phyloP scores from a whole-genome alignment of 2,329 filamentous ascomycete genomes.

The Niveomyces coronatus region DNA sequence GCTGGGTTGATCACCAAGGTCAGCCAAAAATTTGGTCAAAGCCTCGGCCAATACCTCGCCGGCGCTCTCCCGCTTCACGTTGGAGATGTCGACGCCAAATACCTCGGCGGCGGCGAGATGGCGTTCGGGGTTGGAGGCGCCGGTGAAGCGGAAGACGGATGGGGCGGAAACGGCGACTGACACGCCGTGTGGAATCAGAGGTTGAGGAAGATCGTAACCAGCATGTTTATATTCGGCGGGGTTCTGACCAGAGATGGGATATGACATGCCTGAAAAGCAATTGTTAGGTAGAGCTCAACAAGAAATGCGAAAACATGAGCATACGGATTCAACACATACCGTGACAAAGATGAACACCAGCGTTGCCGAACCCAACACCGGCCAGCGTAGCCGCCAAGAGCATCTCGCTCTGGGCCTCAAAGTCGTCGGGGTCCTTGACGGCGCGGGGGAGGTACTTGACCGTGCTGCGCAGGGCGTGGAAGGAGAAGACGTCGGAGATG shows the following conservation, averaged over 20 bases:
- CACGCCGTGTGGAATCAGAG: constrained; percentile 92
- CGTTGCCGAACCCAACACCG: constrained; percentile 94
- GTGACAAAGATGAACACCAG: constrained; percentile 74
- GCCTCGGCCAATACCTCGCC: constrained; percentile 83
- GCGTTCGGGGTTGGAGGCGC: constrained; percentile 79
- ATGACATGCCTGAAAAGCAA: constrained; percentile 65
- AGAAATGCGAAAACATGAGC: not conserved
- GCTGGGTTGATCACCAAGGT: constrained; percentile 80
- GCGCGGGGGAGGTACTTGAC: constrained; percentile 88
- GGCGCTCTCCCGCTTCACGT: constrained; percentile 80
- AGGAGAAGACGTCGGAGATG: constrained; percentile 93
- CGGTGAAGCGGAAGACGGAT: constrained; percentile 90
- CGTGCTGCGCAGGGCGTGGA: constrained; percentile 72
- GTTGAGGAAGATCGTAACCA: constrained; percentile 67
- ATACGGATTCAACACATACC: constrained; percentile 28
- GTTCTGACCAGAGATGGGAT: constrained; percentile 93
- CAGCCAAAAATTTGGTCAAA: constrained; percentile 66
- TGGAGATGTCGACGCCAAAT: constrained; percentile 81
- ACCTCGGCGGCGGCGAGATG: constrained; percentile 82
- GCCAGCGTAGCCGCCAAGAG: constrained; percentile 87
- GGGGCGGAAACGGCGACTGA: constrained; percentile 90
- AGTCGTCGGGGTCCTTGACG: constrained; percentile 78
- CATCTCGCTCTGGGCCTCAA: constrained; percentile 92
- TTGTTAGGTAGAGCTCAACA: constrained; percentile 1
- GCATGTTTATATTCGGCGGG: constrained; percentile 70